Evolutionary conservation across 108 stramenopile species (phyloP), one percentile per base, ranked within the genome.

Genomic region (Mediolabrus comicus): DNA sequence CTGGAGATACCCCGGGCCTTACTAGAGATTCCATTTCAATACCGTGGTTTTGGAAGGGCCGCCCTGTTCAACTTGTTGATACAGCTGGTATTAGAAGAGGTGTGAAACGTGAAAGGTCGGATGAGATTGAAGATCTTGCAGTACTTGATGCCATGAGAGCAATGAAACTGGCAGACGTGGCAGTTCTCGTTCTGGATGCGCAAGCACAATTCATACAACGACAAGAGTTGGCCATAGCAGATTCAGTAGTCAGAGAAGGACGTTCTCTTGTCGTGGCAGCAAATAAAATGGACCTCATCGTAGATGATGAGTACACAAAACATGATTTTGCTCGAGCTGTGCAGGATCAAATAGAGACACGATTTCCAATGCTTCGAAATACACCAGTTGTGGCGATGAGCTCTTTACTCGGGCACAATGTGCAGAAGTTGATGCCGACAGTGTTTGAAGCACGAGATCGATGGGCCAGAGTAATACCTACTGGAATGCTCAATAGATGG

Each of bases 11-110:
- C 10, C 89, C 96, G 32, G 96, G 96, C 3, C 74, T 95, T n/a
- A 96, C 96, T n/a, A 86, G 96, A 25, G 96, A 97, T 74, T 77
- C 92, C 28, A 95, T 97, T 52, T 73, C 89, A 10, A 77, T 97
- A 5, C 81, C 89, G 56, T 95, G 87, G 87, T n/a, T 53, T 6
- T 92, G 86, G 87, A 60, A 91, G 3, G 79, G 71, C 7, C 74
- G 77, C 26, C 83, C 84, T 7, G 86, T 94, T 0, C 82, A 89
- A 63, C 66, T 95, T 56, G 95, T 91, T 2, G 95, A 95, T 49
- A 95, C 95, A 3, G 95, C 95, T 28, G 95, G 95, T 14, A 91
- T 95, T 63, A 77, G 95, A 24, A 76, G 88, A 67, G 76, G 84
- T 13, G 73, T 84, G 0, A 80, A 87, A 67, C 86, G 92, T 12